Conservation (phyloP, 2,329 filamentous ascomycete genomes). For the Cladosporium sp. region DNA sequence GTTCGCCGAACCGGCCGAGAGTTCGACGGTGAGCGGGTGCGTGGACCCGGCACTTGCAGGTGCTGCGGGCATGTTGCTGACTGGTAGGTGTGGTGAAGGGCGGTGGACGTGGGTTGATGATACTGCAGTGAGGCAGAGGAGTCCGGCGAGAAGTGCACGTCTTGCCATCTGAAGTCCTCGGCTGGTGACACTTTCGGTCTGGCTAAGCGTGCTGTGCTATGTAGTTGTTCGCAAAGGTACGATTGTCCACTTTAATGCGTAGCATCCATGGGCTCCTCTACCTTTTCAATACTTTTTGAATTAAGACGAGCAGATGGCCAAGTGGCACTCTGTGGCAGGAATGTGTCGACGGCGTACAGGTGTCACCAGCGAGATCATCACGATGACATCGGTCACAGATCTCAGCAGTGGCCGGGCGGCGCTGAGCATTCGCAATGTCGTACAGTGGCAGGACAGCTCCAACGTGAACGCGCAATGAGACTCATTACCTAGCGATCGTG, state of each 20-base stretch:
- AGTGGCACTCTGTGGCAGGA: not conserved
- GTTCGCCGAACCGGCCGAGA: constrained; percentile 1
- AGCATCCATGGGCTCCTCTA: too few species aligned
- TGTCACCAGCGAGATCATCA: not conserved
- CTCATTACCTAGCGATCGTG: too few species aligned
- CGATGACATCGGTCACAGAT: not conserved
- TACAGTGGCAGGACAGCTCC: not conserved
- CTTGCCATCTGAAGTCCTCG: constrained; percentile 4
- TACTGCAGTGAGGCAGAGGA: constrained; percentile 1
- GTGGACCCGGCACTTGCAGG: not conserved
- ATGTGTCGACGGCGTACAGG: constrained; percentile 2
- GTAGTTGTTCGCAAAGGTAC: too few species aligned
- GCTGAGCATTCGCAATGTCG: not conserved
- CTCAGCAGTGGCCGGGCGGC: constrained; percentile 2
- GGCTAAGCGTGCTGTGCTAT: too few species aligned
- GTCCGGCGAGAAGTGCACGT: constrained; percentile 1
- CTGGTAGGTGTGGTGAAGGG: not conserved
- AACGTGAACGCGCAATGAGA: too few species aligned
- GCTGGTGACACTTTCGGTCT: too few species aligned
- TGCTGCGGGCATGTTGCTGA: not conserved
- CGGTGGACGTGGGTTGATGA: constrained; percentile 6
- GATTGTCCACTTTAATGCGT: too few species aligned
- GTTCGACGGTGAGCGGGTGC: not conserved
- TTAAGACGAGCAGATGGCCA: too few species aligned
- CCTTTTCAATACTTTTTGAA: too few species aligned